Evolutionary conservation across 1,284 basidiomycete species (phyloP), one percentile per base, ranked within the genome.

Genomic region (Puccinia coronata): DNA sequence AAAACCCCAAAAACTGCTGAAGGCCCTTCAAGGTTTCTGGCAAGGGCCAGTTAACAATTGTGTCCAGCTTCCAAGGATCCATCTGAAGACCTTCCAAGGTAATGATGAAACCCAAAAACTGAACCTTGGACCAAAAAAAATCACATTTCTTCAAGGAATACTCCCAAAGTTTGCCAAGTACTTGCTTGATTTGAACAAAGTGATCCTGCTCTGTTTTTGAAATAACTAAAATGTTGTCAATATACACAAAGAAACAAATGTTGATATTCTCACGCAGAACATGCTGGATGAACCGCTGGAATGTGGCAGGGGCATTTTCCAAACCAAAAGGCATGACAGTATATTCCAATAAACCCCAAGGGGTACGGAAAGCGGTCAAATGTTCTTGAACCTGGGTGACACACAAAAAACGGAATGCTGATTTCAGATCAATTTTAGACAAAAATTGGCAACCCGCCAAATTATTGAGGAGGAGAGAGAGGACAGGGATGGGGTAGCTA

Each of bases 301-400:
- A n/a, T n/a, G n/a, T n/a, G n/a, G 86, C 84, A 0, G 87, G 88
- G 0, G 86, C 86, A 82, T 88, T 88, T 59, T 85, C 86, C 4
- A 88, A 83, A 0, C 88, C 86, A 73, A 88, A 88, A 0, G 86
- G 87, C 86, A 88, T 87, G 25, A 88, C 87, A 1, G 84, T 77
- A 78, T 83, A 87, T 82, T 88, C 86, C 81, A 85, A 88, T 2
- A 85, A 83, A 0, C 88, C 87, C 28, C 85, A 86, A 25, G 84
- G 85, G 0, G 86, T 87, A 1, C 82, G 31, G 82, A 88, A 88
- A 0, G 86, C 86, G 0, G 87, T 88, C 67, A 87, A 87, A 84
- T 84, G 85, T 59, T 87, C 84, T 57, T 87, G 83, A 0, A 85
- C 84, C 51, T 43, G 39, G 0, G 61, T 82, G 0, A 87, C 84